phyloP scores from a whole-genome alignment of 208 protist genomes.

The Sergeia podlipaevii region DNA sequence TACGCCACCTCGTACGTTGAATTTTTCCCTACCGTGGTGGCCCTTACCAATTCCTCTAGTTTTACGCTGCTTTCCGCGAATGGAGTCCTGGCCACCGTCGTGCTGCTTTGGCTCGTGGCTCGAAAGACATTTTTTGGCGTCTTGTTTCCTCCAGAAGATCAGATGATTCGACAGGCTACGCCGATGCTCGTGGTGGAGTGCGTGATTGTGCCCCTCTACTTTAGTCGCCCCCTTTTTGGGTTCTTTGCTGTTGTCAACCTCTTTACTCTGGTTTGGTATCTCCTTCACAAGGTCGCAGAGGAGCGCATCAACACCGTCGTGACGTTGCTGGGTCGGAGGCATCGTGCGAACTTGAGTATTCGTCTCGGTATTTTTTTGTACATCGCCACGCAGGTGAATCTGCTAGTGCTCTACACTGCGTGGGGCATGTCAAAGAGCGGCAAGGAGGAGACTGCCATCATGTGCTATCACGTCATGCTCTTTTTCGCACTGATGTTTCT shows the following conservation, averaged over 20 bases:
- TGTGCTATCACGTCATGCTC: constrained; percentile 28
- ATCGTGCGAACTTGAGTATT: not conserved
- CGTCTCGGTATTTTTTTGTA: constrained; percentile 10
- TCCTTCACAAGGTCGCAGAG: constrained; percentile 59
- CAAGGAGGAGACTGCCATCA: not conserved
- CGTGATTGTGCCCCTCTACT: constrained; percentile 41
- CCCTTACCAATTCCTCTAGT: constrained; percentile 55
- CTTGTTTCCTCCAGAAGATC: constrained; percentile 38
- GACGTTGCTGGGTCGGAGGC: constrained; percentile 17
- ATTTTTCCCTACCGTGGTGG: constrained; percentile 57
- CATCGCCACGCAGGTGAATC: constrained; percentile 10
- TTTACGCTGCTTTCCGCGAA: constrained; percentile 60
- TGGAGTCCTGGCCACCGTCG: constrained; percentile 18
- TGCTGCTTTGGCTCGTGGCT: constrained; percentile 36
- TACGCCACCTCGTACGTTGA: constrained; percentile 57
- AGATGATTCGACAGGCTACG: constrained; percentile 20
- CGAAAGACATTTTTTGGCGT: constrained; percentile 62
- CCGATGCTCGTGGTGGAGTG: constrained; percentile 61
- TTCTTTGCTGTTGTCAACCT: constrained; percentile 22
- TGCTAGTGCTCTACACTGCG: constrained; percentile 9
- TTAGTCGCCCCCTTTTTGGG: constrained; percentile 19
- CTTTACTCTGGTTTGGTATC: constrained; percentile 30
- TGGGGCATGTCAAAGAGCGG: too few relatives aligned
- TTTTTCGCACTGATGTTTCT: constrained; percentile 27
- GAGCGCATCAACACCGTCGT: too few relatives aligned